These are phyloP conservation scores for Sporothrix brasiliensis DNA, from an alignment of 2,329 filamentous ascomycete genomes.

Conservation along the genomic window DNA sequence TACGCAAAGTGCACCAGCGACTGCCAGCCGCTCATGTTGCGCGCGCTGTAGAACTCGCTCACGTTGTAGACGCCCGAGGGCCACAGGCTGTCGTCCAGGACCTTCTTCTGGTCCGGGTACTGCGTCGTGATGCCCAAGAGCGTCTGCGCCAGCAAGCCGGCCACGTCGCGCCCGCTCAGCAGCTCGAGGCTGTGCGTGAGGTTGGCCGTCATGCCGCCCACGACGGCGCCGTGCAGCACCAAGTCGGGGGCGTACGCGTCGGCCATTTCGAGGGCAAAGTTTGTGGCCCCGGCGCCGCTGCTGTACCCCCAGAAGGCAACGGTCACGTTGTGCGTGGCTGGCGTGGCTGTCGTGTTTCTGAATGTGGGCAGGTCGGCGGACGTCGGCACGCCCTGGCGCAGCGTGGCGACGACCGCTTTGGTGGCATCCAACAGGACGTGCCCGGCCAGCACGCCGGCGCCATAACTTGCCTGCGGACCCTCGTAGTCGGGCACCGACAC, in stretches of 20 bases:
- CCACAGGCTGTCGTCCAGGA: conserved; percentile 39
- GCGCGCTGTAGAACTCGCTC: conserved; percentile 42
- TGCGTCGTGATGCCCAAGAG: conserved; percentile 43
- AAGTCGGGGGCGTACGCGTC: conserved; percentile 51
- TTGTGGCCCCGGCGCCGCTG: conserved; percentile 52
- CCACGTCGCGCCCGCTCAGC: conserved; percentile 41
- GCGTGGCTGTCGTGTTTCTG: neutral
- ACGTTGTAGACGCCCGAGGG: conserved; percentile 41
- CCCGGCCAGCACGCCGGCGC: conserved; percentile 46
- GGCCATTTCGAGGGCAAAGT: conserved; percentile 50
- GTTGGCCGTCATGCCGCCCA: conserved; percentile 50
- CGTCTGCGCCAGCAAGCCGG: conserved; percentile 44
- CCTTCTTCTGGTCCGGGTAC: conserved; percentile 40
- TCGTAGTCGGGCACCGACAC: conserved; percentile 51
- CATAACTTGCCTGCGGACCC: conserved; percentile 48
- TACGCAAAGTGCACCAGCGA: conserved; percentile 40
- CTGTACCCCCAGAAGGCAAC: conserved; percentile 56
- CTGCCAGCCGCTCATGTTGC: conserved; percentile 39
- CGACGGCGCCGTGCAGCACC: conserved; percentile 47
- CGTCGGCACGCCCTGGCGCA: conserved; percentile 24
- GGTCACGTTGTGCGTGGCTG: conserved; percentile 39
- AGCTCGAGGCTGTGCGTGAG: conserved; percentile 42
- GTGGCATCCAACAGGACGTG: conserved; percentile 49
- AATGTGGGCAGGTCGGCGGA: neutral
- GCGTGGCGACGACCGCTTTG: conserved; percentile 44